Base-by-base conservation (phyloP, 352 stramenopile genomes). In the Peronospora destructor region DNA sequence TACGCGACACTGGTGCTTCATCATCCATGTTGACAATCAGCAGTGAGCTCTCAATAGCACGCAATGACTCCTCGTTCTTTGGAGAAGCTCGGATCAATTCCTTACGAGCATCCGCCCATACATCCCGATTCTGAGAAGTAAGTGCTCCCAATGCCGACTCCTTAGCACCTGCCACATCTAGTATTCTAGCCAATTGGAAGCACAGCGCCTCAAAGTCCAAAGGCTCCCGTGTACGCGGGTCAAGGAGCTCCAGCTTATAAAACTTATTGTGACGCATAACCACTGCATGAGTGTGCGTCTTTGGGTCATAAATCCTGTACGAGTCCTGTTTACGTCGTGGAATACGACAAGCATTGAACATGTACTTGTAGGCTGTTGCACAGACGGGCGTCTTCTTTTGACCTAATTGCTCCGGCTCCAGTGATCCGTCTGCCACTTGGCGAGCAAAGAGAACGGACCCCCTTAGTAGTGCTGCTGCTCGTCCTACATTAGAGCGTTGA, bases 261-360 rank as follows among this genome's bases (percentile, higher is more conserved):
- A 87, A 88, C 51, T 80, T 87, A 66, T 84, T 84, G 62, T 82
- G 74, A 26, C 70, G 80, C 63, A 95, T 76, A 10, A 98, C 85
- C 36, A 97, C 73, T 1, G 88, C 82, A 72, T 98, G 87, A 49
- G 75, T 80, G 66, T 94, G 56, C 25, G 63, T 58, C 40, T 67
- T 68, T 4, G 88, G 88, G 57, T 97, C 89, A 62, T 96, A 97
- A 72, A 80, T 97, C 67, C 63, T 76, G 70, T 87, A 87, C 71
- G 61, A 81, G 64, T 95, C 84, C 14, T 71, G 61, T 29, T 68
- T 51, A 16, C 74, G 71, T 28, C 54, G 76, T 21, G 95, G 95
- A 53, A 98, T 89, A 38, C 94, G 83, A 62, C 89, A 98, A 1
- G 90, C 84, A 67, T 98, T 97, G 71, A 98, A 96, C 82, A 96